A percentile compares a stretch with the other conserved stretches of the same genome.
These are phyloP conservation scores for Logfia minima DNA, from an alignment of 129 eudicot genomes.

Conservation along the genomic window DNA sequence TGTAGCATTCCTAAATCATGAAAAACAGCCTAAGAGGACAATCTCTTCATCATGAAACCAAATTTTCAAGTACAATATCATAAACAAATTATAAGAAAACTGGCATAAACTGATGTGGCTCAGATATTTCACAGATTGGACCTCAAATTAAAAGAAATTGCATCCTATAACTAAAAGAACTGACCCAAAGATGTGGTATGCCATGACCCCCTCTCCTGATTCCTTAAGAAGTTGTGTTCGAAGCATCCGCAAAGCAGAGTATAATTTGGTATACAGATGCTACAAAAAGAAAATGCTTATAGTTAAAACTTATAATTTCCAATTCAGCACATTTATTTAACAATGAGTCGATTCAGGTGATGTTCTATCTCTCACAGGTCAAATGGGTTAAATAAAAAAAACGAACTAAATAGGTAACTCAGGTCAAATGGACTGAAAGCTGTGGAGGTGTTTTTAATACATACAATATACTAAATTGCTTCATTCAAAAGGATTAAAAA, in stretches of 20 bases:
- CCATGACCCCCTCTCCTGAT: slow-evolving; percentile 60
- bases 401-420: neutral
- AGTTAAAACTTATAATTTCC: neutral
- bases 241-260: slow-evolving; percentile 53
- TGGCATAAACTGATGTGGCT: neutral
- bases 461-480: neutral
- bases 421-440: neutral
- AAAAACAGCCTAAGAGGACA: slow-evolving; percentile 12
- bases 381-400: neutral
- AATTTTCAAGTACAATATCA: neutral
- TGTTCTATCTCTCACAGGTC: neutral
- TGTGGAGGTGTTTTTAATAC: neutral
- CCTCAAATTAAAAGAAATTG: slow-evolving; percentile 1
- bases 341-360: neutral
- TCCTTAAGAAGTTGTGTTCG: slow-evolving; percentile 61
- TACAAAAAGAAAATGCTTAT: slow-evolving; percentile 23
- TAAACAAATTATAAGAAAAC: neutral
- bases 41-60: slow-evolving; percentile 5
- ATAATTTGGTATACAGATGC: slow-evolving; percentile 62
- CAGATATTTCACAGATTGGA: neutral
- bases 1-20: slow-evolving; percentile 51
- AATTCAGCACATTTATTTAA: neutral
- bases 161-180: slow-evolving; percentile 21
- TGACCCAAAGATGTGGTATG: slow-evolving; percentile 79
- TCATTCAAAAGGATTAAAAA: neutral